Conservation (phyloP, 2,329 filamentous ascomycete species). For the Dothistroma pini region DNA sequence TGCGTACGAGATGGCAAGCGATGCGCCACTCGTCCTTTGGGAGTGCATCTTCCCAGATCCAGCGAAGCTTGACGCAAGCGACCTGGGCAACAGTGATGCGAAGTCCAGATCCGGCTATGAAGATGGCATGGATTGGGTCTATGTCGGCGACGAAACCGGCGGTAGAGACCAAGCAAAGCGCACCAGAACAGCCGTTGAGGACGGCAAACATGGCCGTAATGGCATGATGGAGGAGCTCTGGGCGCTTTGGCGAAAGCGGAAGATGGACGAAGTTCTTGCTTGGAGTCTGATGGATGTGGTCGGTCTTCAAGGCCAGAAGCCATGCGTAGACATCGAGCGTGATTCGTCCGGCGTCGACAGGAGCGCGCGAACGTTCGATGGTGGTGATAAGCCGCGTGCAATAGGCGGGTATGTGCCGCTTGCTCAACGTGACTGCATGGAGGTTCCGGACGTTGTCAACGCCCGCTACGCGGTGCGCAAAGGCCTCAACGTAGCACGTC, state of each 20-base stretch:
- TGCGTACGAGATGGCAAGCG: conserved; percentile 84
- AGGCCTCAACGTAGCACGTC: conserved; percentile 33
- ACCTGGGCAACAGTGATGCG: conserved; percentile 34
- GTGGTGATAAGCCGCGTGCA: conserved; percentile 51
- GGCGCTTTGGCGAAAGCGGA: conserved; percentile 75
- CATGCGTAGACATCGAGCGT: not conserved
- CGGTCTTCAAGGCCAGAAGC: conserved; percentile 38
- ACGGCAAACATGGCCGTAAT: conserved; percentile 60
- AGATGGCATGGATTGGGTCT: conserved; percentile 72
- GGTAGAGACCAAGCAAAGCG: conserved; percentile 33
- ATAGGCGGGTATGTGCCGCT: conserved; percentile 58
- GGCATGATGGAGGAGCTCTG: conserved; percentile 74
- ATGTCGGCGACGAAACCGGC: conserved; percentile 63
- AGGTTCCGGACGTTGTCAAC: conserved; percentile 60
- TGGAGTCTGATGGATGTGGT: conserved; percentile 66
- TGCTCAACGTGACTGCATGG: conserved; percentile 54
- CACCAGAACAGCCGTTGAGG: conserved; percentile 40
- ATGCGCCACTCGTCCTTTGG: conserved; percentile 89
- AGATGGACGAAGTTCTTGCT: conserved; percentile 86
- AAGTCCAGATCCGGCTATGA: conserved; percentile 39
- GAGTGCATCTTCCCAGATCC: conserved; percentile 78
- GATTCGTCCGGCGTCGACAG: conserved; percentile 14
- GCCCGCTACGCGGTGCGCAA: conserved; percentile 54
- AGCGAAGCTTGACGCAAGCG: conserved; percentile 39
- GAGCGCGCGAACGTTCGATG: conserved; percentile 56